Conservation (phyloP, 768 basidiomycete species). For the Coprinopsis sp. region DNA sequence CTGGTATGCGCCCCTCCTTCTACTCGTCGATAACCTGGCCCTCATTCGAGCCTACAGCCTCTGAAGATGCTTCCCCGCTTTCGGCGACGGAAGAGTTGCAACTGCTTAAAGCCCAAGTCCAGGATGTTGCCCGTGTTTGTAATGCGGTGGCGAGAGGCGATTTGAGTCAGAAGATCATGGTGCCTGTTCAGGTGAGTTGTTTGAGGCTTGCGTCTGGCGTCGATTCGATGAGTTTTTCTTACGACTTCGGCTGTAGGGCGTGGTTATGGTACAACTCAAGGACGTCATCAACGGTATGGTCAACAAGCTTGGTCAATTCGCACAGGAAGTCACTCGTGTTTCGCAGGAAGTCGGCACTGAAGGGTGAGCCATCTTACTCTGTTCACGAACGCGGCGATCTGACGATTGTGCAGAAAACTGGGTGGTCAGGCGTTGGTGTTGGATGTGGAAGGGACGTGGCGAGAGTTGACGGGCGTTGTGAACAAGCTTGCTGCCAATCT, state of each 20-base stretch:
- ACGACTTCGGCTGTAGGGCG: constrained; percentile 27
- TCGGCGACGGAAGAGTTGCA: constrained; percentile 69
- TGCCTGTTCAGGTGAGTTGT: constrained; percentile 46
- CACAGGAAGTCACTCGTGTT: constrained; percentile 85
- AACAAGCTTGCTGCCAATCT: constrained; percentile 79
- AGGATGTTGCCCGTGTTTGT: constrained; percentile 72
- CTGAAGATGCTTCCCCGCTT: constrained; percentile 32
- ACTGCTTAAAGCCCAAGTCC: constrained; percentile 74
- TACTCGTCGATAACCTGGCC: constrained; percentile 46
- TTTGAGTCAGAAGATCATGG: constrained; percentile 67
- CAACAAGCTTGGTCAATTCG: constrained; percentile 75
- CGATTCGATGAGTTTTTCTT: not conserved
- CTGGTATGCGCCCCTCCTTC: constrained; percentile 14
- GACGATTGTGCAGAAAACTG: constrained; percentile 52
- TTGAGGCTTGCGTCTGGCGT: not conserved
- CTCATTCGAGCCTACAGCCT: constrained; percentile 37
- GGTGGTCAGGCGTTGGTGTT: constrained; percentile 83
- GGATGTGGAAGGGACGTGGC: constrained; percentile 90
- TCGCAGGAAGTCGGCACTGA: constrained; percentile 82
- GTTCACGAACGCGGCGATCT: not conserved
- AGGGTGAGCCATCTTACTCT: constrained; percentile 40
- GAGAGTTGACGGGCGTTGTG: constrained; percentile 76
- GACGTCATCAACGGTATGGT: constrained; percentile 64
- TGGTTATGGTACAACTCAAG: constrained; percentile 73
- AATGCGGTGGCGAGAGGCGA: constrained; percentile 72